phyloP scores from a whole-genome alignment of 176 grass and related monocot genomes.

The Oryza australiensis region DNA sequence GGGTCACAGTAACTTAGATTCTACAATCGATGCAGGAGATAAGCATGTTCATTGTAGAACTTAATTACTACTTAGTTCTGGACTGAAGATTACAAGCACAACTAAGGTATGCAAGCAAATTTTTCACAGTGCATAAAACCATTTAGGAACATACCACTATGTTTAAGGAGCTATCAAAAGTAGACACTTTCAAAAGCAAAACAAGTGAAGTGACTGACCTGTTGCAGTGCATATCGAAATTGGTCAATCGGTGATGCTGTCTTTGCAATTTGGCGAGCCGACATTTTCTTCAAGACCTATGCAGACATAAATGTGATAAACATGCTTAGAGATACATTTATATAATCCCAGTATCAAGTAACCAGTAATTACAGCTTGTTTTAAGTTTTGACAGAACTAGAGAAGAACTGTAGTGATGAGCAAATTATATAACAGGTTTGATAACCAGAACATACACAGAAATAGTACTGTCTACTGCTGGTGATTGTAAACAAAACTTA shows the following conservation, averaged over 20 bases:
- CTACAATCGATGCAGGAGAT: not conserved
- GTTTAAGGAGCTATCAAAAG: not conserved
- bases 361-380: not conserved
- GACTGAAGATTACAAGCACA: not conserved
- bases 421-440: not conserved
- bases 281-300: constrained; percentile 88
- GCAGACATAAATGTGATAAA: constrained; percentile 9
- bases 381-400: not conserved
- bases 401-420: not conserved
- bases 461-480: not conserved
- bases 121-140: not conserved
- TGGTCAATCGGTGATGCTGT: constrained; percentile 81
- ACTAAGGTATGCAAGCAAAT: not conserved
- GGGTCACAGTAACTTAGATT: not conserved
- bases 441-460: not conserved
- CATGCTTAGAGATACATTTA: not conserved
- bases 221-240: constrained; percentile 79
- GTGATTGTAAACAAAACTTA: not conserved
- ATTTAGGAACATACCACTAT: not conserved
- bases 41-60: constrained; percentile 1
- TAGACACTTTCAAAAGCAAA: constrained; percentile 16
- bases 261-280: constrained; percentile 74
- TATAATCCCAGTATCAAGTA: constrained; percentile 15
- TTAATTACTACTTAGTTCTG: not conserved
- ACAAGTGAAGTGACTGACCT: constrained; percentile 52